Percentiles rank a stretch among this genome's conserved stretches.
Evolutionary conservation across 768 basidiomycete species (phyloP).

Genomic region (Pleurotus djamor): DNA sequence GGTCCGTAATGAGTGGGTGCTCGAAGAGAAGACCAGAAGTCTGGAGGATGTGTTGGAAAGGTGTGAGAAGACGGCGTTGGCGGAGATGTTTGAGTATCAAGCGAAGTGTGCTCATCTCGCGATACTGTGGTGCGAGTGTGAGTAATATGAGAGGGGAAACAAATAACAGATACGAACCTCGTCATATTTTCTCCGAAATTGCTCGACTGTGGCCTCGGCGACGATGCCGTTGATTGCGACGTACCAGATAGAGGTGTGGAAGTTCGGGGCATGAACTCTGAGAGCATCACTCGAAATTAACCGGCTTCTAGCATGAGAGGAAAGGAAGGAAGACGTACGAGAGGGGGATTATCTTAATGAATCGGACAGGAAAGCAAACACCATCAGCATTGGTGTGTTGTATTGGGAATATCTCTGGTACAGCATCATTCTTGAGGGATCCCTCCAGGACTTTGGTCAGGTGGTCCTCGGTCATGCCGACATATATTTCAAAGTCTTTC

Average conservation of each 20-base stretch:
- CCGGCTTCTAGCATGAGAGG: neutral
- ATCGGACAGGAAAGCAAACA: slow-evolving; percentile 61
- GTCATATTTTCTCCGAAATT: slow-evolving; percentile 50
- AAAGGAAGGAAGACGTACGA: slow-evolving; percentile 44
- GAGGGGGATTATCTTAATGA: slow-evolving; percentile 72
- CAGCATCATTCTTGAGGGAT: slow-evolving; percentile 61
- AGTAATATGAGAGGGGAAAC: neutral
- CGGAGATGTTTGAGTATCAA: slow-evolving; percentile 77
- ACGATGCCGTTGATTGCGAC: slow-evolving; percentile 60
- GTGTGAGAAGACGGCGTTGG: slow-evolving; percentile 67
- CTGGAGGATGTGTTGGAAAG: slow-evolving; percentile 57
- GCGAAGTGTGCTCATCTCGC: slow-evolving; percentile 62
- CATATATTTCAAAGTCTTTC: slow-evolving; percentile 77
- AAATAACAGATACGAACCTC: slow-evolving; percentile 44
- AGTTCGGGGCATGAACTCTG: slow-evolving; percentile 66
- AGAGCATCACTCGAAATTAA: neutral
- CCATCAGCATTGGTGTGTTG: slow-evolving; percentile 54
- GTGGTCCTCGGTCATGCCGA: slow-evolving; percentile 61
- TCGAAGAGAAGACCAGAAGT: slow-evolving; percentile 59
- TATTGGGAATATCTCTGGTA: slow-evolving; percentile 63
- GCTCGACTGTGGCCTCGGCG: slow-evolving; percentile 55
- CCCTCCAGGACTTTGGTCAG: slow-evolving; percentile 68
- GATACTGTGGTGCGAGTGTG: slow-evolving; percentile 41
- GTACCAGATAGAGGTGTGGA: slow-evolving; percentile 81
- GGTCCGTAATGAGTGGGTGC: slow-evolving; percentile 65